phyloP scores from a whole-genome alignment of 257 asterid species.

The Solanum neorickii region DNA sequence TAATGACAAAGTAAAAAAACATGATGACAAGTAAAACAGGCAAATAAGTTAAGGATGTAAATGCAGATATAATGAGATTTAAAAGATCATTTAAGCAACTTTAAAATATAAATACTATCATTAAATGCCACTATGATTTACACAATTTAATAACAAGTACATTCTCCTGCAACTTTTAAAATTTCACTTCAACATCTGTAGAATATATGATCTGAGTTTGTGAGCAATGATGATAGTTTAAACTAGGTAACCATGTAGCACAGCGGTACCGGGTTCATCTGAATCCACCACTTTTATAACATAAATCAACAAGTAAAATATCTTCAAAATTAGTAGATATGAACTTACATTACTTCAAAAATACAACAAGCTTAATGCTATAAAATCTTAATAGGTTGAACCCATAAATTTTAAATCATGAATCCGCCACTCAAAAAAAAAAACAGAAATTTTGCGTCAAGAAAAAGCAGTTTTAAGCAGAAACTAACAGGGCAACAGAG shows the following conservation, averaged over 20 bases:
- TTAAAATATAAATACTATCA: background rate
- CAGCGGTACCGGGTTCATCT: background rate
- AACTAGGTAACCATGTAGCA: background rate
- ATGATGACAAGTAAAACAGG: no score
- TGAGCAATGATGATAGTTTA: background rate
- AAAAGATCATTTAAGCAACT: background rate
- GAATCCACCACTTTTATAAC: background rate
- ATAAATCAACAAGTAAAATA: background rate
- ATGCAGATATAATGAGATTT: background rate
- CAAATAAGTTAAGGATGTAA: background rate
- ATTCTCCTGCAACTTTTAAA: background rate
- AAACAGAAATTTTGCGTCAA: background rate
- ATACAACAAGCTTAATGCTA: background rate
- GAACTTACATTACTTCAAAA: background rate
- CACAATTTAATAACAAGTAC: background rate
- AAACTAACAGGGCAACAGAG: background rate
- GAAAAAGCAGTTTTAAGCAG: background rate
- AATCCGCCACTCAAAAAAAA: background rate
- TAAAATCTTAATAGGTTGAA: background rate
- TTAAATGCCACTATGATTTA: background rate
- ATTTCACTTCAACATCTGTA: background rate
- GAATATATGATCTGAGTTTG: background rate
- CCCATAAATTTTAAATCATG: background rate
- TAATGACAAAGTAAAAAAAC: background rate
- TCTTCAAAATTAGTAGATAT: background rate